A percentile compares a stretch with the other conserved stretches of the same genome.
These are phyloP conservation scores for Coemansia erecta DNA, from an alignment of 192 early-diverging fungal genomes.

Conservation along the genomic window DNA sequence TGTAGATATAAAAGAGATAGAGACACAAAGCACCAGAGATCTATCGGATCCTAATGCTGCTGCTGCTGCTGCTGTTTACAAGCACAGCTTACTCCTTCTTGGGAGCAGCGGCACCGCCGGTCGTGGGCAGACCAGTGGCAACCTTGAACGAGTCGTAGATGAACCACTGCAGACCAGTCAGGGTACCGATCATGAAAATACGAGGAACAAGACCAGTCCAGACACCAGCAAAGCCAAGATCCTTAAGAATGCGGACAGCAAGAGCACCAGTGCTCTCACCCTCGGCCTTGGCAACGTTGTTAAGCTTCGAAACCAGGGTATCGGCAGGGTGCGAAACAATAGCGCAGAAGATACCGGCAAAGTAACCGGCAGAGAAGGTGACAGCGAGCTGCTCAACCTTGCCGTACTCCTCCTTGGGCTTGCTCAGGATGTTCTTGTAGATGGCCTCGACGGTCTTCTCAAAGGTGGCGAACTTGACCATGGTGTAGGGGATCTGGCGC, in stretches of 20 bases:
- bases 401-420: slow-evolving; percentile 69
- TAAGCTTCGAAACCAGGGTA: slow-evolving; percentile 71
- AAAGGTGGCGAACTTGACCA: slow-evolving; percentile 83
- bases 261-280: slow-evolving; percentile 56
- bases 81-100: slow-evolving; percentile 45
- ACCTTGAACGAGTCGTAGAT: slow-evolving; percentile 84
- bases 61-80: no score
- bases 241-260: slow-evolving; percentile 56
- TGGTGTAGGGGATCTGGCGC: slow-evolving; percentile 83
- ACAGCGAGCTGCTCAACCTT: slow-evolving; percentile 73
- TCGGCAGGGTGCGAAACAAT: slow-evolving; percentile 91
- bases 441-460: slow-evolving; percentile 72
- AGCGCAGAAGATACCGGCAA: slow-evolving; percentile 85
- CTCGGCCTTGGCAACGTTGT: slow-evolving; percentile 59
- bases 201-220: slow-evolving; percentile 83
- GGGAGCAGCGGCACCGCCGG: slow-evolving; percentile 55
- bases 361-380: slow-evolving; percentile 81
- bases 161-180: slow-evolving; percentile 83
- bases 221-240: slow-evolving; percentile 63
- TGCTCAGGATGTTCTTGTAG: slow-evolving; percentile 60
- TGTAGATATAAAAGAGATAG: no score
- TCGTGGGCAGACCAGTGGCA: slow-evolving; percentile 65
- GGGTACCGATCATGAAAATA: slow-evolving; percentile 90
- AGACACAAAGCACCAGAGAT: not conserved
- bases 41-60: no score